phyloP scores from a whole-genome alignment of 352 stramenopile genomes.

The Phytophthora multivora region DNA sequence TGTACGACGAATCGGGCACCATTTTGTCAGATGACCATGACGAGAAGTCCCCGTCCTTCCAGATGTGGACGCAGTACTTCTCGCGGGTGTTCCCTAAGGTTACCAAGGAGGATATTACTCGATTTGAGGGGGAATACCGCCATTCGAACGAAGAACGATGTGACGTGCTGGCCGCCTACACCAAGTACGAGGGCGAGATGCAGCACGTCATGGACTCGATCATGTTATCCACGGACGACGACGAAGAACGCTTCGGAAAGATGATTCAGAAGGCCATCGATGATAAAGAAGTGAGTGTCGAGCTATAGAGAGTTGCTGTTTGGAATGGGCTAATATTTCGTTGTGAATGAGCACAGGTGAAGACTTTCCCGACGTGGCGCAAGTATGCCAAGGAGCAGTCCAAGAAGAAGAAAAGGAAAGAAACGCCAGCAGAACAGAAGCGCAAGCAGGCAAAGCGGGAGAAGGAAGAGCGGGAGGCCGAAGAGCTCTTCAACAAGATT shows the following conservation, averaged over 20 bases:
- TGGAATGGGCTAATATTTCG: background rate
- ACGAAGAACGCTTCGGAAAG: conserved; percentile 66
- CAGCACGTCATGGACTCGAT: conserved; percentile 80
- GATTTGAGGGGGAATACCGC: conserved; percentile 81
- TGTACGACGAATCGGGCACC: conserved; percentile 88
- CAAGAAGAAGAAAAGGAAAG: conserved; percentile 44
- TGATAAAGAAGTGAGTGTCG: conserved; percentile 27
- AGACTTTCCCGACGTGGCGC: conserved; percentile 47
- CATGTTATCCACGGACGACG: conserved; percentile 88
- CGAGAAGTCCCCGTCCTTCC: conserved; percentile 51
- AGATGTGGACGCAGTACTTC: conserved; percentile 90
- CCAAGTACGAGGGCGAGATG: conserved; percentile 82
- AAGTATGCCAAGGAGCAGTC: conserved; percentile 49
- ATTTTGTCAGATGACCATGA: conserved; percentile 63
- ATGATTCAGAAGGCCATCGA: conserved; percentile 77
- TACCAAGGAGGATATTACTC: conserved; percentile 75
- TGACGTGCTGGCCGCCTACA: conserved; percentile 83
- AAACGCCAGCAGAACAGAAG: conserved; percentile 43
- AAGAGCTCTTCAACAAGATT: conserved; percentile 69
- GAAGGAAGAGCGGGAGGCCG: conserved; percentile 65
- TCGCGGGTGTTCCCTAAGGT: conserved; percentile 89
- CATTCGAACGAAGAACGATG: conserved; percentile 84
- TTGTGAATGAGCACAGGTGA: conserved; percentile 25
- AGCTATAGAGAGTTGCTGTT: background rate
- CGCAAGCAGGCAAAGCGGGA: conserved; percentile 54